Base-by-base conservation (phyloP, 1,139 yeast species). In the Torulaspora pretoriensis region DNA sequence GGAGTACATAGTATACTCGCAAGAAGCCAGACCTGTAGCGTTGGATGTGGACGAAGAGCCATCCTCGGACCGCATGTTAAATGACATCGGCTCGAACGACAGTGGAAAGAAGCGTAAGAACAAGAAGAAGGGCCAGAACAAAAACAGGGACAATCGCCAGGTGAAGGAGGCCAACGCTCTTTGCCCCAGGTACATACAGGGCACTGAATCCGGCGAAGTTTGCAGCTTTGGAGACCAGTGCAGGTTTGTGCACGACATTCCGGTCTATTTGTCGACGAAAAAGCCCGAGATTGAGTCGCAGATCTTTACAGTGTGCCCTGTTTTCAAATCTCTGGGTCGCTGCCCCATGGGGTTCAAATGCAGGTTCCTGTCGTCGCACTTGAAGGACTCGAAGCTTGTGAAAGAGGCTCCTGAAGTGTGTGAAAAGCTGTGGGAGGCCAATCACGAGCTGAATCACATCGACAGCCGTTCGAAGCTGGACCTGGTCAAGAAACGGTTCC, bases 301-400 rank as follows among this genome's bases (percentile, higher is more conserved):
- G n/a, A 44, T 41, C 27, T 63, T 58, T 46, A 32, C 12, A 87
- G 94, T 59, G 1, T 92, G 99, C 68, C 97, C 98, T 0, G 96
- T 88, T 2, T 89, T 68, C 61, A 72, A 72, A 36, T 84, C 86
- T 1, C 71, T 88, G 42, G 98, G 98, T 0, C 82, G 79, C 59
- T 92, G 99, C 71, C 96, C 96, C 2, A 77, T 85, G 50, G 98
- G 98, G 0, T 69, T 86, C 58, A 89, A 86, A 64, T 92, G 99
- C 68, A 78, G 97, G 59, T 94, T 96, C 89, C 73, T 92, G 48
- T 70, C 76, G 4, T 77, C 88, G n/a, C 97, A 92, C 67, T 75
- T 71, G 59, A 66, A 75, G 54, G 69, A 66, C 41, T 73, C 73
- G 40, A 68, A 65, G 45, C 63, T 84, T 40, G 48, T 73, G 12